These are phyloP conservation scores for Chlamydomonas urium DNA, from an alignment of 139 green algal species.

Conservation along the genomic window DNA sequence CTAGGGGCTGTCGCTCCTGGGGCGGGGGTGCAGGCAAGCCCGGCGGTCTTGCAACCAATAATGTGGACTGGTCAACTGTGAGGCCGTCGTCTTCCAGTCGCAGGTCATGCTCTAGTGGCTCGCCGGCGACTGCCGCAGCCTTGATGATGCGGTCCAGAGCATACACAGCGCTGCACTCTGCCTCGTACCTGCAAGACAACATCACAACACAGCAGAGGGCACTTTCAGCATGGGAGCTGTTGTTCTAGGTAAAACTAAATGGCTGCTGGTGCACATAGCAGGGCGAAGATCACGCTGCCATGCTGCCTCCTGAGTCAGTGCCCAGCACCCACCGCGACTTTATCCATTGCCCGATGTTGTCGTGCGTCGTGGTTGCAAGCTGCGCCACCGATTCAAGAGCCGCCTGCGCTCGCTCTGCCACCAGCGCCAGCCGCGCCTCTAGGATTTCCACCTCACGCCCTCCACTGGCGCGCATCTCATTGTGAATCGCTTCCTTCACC, in stretches of 20 bases:
- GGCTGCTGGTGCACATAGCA: no score
- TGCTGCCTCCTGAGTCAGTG: no score
- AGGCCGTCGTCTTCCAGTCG: constrained; percentile 44
- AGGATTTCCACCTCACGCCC: constrained; percentile 35
- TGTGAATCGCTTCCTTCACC: constrained; percentile 23
- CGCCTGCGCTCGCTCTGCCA: constrained; percentile 14
- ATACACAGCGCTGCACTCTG: constrained; percentile 64
- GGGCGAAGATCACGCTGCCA: no score
- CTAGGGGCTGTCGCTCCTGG: constrained; percentile 17
- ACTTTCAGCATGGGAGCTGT: background rate
- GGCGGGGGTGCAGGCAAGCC: constrained; percentile 12
- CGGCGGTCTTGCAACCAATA: constrained; percentile 22
- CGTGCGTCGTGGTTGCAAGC: background rate
- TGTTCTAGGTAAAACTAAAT: no score
- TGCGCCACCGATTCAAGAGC: constrained; percentile 7
- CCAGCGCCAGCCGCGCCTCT: constrained; percentile 27
- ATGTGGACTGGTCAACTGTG: constrained; percentile 45
- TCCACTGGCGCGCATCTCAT: constrained; percentile 23
- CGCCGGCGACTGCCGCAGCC: constrained; percentile 38
- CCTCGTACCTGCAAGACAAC: constrained; percentile 26
- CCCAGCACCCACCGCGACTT: background rate
- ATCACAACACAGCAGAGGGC: no score
- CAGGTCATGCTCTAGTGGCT: constrained; percentile 53
- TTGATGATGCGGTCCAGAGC: constrained; percentile 53
- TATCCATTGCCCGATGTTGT: background rate